These are phyloP conservation scores for Colletotrichum phormii DNA, from an alignment of 2,329 filamentous ascomycete genomes.

Conservation along the genomic window DNA sequence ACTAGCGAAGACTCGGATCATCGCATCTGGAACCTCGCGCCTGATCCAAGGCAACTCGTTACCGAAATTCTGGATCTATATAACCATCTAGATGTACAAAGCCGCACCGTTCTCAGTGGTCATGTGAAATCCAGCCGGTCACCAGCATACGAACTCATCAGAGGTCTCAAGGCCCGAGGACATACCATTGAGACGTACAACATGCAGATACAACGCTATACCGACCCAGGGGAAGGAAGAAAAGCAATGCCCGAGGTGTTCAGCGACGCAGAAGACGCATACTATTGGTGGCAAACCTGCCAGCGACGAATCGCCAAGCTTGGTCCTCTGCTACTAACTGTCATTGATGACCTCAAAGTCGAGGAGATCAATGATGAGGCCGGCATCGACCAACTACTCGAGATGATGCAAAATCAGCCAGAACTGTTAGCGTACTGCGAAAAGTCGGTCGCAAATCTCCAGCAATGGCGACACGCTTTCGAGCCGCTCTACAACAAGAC, in stretches of 20 bases:
- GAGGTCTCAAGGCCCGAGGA: conserved; percentile 19
- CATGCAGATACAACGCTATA: conserved; percentile 33
- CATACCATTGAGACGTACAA: conserved; percentile 34
- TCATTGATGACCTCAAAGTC: conserved; percentile 33
- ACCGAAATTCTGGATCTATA: conserved; percentile 33
- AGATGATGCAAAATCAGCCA: conserved; percentile 14
- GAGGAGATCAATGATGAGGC: conserved; percentile 25
- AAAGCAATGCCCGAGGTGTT: conserved; percentile 49
- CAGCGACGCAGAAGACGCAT: conserved; percentile 47
- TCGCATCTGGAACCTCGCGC: conserved; percentile 32
- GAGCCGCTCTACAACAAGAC: conserved; percentile 49
- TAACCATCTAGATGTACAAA: conserved; percentile 30
- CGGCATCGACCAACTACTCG: conserved; percentile 14
- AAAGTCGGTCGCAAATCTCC: conserved; percentile 40
- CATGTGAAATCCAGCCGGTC: conserved; percentile 14
- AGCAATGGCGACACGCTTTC: conserved; percentile 53
- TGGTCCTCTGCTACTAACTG: conserved; percentile 15
- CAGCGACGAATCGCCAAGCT: conserved; percentile 50
- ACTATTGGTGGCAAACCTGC: conserved; percentile 52
- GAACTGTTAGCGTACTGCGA: conserved; percentile 29
- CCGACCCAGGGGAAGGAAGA: conserved; percentile 35
- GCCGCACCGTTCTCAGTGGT: conserved; percentile 29
- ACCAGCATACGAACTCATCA: conserved; percentile 26
- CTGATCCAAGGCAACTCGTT: conserved; percentile 30
- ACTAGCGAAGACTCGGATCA: conserved; percentile 7